Conservation (phyloP, 192 early-diverging fungal genomes). For the Thoreauomyces humboldtii region DNA sequence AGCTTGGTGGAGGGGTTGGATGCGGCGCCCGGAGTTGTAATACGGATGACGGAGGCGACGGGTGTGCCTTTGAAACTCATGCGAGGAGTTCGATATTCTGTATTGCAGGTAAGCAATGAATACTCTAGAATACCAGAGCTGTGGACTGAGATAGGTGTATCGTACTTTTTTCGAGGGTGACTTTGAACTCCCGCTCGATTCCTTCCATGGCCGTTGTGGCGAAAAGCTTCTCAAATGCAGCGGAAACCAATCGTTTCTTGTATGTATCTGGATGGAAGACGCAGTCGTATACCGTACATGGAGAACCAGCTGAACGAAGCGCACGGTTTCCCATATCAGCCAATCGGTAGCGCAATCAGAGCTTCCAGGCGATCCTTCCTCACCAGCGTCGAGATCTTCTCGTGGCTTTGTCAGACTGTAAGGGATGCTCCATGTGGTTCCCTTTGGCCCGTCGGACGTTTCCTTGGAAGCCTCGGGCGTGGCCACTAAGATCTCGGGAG, state of each 20-base stretch:
- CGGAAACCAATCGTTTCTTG: constrained; percentile 19
- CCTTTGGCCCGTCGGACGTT: constrained; percentile 21
- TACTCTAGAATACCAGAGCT: no score
- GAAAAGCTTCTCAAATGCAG: constrained; percentile 43
- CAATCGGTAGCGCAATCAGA: no score
- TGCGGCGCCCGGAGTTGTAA: constrained; percentile 8
- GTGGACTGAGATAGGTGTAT: no score
- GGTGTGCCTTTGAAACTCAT: constrained; percentile 47
- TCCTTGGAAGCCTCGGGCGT: not conserved
- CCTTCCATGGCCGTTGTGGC: constrained; percentile 50
- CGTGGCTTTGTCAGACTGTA: constrained; percentile 44
- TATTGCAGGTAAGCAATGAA: no score
- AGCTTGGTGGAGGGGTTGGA: no score
- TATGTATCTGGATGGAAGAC: constrained; percentile 55
- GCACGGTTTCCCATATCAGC: no score
- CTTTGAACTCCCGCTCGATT: constrained; percentile 47
- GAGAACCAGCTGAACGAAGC: no score
- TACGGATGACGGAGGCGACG: constrained; percentile 43
- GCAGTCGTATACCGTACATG: constrained; percentile 53
- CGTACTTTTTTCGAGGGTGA: constrained; percentile 28
- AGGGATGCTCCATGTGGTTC: constrained; percentile 52
- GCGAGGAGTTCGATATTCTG: constrained; percentile 41
- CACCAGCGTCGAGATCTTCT: constrained; percentile 52
- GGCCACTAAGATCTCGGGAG: constrained; percentile 42
- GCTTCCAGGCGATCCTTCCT: no score